Evolutionary conservation across 2,329 filamentous ascomycete species (phyloP), one percentile per base, ranked within the genome.

Genomic region (Cladophialophora yegresii): DNA sequence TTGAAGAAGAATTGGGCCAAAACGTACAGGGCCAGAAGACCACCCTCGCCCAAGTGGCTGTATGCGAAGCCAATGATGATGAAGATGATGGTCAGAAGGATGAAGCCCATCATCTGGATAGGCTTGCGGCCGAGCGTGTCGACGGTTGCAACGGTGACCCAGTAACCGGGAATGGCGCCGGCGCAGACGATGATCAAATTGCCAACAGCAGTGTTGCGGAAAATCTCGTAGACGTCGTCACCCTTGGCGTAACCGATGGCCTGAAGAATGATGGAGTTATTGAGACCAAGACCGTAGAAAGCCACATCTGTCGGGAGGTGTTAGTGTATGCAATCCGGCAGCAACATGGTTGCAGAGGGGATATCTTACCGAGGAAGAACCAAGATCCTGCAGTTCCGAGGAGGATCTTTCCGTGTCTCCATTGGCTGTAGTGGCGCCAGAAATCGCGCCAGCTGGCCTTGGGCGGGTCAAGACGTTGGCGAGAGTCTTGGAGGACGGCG

Each of bases 301-400:
- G 82, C 82, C 47, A 85, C 81, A 73, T 93, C 51, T 54, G 23
- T 3, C 10, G 13, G 12, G n/a, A 28, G 13, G 51, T 22, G 13
- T 30, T 30, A 54, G 28, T 30, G 13, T 26, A 33, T 22, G n/a
- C 22, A 8, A 23, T 54, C 4, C 16, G 28, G 7, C 7, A 10
- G 51, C 28, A n/a, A 33, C 47, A 26, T 28, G 16, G 10, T 28
- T 12, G 28, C 4, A 12, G 51, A 22, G 13, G 16, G 47, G 9
- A 50, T 23, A 28, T 13, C 51, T 54, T 54, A 54, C 51, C 90
- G 59, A 91, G 86, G 77, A 90, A 85, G 77, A 93, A 93, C 91
- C 91, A 96, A 2, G 91, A 93, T 47, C 89, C 88, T 12, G 90
- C 89, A 12, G 90, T 93, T n/a, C 90, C 90, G 49, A 92, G 80